Percentiles rank a stretch among this genome's conserved stretches.
These are phyloP conservation scores for Rhododendron ovatum DNA, from an alignment of 148 eudicot species.

Conservation along the genomic window DNA sequence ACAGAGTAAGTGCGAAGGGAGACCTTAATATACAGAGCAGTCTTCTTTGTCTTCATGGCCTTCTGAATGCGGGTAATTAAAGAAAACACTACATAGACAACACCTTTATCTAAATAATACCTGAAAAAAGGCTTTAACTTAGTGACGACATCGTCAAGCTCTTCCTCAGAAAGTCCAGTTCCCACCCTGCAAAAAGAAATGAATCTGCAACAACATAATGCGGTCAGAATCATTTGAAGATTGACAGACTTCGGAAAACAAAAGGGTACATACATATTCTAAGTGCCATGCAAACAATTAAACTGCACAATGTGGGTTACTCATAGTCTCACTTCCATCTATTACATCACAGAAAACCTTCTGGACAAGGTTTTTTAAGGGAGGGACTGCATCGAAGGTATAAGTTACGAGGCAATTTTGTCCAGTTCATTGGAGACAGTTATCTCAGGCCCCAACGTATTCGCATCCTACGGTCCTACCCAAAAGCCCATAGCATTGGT, in stretches of 20 bases:
- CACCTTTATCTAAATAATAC: constrained; percentile 14
- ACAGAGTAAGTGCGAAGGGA: neutral
- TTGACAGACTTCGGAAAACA: neutral
- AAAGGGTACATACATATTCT: neutral
- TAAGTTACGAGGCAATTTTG: too few species aligned
- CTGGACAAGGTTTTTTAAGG: too few species aligned
- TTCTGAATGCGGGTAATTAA: neutral
- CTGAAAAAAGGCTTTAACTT: constrained; percentile 80
- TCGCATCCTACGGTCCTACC: too few species aligned
- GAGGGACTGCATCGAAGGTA: too few species aligned
- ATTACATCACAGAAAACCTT: too few species aligned
- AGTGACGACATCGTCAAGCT: constrained; percentile 68
- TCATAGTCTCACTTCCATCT: too few species aligned
- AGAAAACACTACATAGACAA: neutral
- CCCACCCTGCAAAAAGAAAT: constrained; percentile 92
- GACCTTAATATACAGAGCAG: neutral
- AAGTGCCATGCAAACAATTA: neutral
- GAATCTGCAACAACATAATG: constrained; percentile 44
- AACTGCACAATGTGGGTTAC: neutral
- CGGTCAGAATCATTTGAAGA: neutral
- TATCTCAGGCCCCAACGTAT: too few species aligned
- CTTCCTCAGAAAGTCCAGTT: constrained; percentile 86
- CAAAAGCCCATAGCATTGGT: too few species aligned
- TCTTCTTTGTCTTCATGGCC: neutral
- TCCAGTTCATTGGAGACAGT: too few species aligned